Base-by-base conservation (phyloP, 805 yeast genomes). In the Lipomyces yamadae region DNA sequence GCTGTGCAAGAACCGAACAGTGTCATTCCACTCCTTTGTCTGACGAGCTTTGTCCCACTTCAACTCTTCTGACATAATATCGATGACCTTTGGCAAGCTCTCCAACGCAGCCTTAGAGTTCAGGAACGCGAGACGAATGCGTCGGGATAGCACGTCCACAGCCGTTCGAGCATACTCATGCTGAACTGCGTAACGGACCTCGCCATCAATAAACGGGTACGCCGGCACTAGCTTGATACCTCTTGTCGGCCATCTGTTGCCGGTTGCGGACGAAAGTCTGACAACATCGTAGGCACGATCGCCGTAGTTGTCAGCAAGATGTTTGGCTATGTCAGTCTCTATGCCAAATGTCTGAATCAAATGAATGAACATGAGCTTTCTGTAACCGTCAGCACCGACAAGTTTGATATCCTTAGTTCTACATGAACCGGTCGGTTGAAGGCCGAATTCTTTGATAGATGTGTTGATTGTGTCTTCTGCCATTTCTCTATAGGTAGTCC, bases 401-500 rank as follows among this genome's bases (percentile, higher is more conserved):
- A 94, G 82, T 72, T 86, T 81, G 69, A 86, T 73, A 37, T 71
- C 69, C 61, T 82, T 83, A 56, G 92, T 87, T 73, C 62, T 30
- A 69, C 73, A 58, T 56, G 65, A 54, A 53, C 74, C 68, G 61
- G 82, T 80, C 34, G 83, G 81, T 65, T 78, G 77, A 59, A 81
- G 82, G 52, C 76, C 70, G 65, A 83, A 80, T 70, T 76, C 72
- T 75, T 85, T 82, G 58, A 91, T 82, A 62, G 90, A 86, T 72
- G 86, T 86, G 78, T 91, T 88, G 58, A 93, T 88, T 56, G 97
- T 91, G 81, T 94, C 97, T 81, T 93, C 88, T 30, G 98, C 97
- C 98, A 93, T 93, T 81, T 92, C 96, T 81, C 98, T 86, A 82
- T 93, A 94, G 48, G 98, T 93, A 62, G 98, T 93, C 98, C 98